Conservation (phyloP, 768 basidiomycete species). For the Suillus subalutaceus region DNA sequence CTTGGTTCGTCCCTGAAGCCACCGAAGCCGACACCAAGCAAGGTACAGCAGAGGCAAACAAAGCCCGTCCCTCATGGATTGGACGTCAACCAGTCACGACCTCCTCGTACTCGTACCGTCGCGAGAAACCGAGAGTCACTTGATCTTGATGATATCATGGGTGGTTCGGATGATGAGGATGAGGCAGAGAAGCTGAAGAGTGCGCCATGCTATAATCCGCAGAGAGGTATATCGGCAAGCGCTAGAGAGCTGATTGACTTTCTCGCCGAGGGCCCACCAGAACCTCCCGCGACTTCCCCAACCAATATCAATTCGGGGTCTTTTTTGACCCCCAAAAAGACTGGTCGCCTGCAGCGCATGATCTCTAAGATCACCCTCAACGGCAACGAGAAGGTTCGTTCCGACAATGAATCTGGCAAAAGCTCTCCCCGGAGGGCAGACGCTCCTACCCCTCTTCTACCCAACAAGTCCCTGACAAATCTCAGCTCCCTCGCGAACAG, state of each 20-base stretch:
- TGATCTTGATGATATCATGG: slow-evolving; percentile 78
- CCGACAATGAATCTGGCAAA: slow-evolving; percentile 25
- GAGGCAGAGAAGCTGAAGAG: slow-evolving; percentile 29
- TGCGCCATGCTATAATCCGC: slow-evolving; percentile 44
- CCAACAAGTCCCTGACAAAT: slow-evolving; percentile 41
- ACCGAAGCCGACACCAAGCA: slow-evolving; percentile 25
- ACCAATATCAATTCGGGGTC: slow-evolving; percentile 48
- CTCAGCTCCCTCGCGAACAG: slow-evolving; percentile 56
- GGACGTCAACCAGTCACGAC: slow-evolving; percentile 28
- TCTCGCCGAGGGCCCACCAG: slow-evolving; percentile 59
- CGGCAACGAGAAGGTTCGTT: slow-evolving; percentile 17
- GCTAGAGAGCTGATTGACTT: slow-evolving; percentile 59
- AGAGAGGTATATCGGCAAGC: slow-evolving; percentile 43
- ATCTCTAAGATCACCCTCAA: slow-evolving; percentile 74
- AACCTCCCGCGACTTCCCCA: slow-evolving; percentile 26
- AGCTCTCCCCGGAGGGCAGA: slow-evolving; percentile 35
- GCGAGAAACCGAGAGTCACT: slow-evolving; percentile 67
- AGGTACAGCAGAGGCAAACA: slow-evolving; percentile 19
- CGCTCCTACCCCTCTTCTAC: slow-evolving; percentile 9
- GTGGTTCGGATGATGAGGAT: slow-evolving; percentile 65
- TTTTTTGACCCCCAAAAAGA: slow-evolving; percentile 45
- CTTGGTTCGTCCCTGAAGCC: slow-evolving; percentile 34
- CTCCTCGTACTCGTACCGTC: slow-evolving; percentile 45
- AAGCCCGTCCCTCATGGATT: slow-evolving; percentile 32
- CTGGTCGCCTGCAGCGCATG: slow-evolving; percentile 76